Base-by-base conservation (phyloP, 2,329 filamentous ascomycete species). In the Alternaria arborescens region DNA sequence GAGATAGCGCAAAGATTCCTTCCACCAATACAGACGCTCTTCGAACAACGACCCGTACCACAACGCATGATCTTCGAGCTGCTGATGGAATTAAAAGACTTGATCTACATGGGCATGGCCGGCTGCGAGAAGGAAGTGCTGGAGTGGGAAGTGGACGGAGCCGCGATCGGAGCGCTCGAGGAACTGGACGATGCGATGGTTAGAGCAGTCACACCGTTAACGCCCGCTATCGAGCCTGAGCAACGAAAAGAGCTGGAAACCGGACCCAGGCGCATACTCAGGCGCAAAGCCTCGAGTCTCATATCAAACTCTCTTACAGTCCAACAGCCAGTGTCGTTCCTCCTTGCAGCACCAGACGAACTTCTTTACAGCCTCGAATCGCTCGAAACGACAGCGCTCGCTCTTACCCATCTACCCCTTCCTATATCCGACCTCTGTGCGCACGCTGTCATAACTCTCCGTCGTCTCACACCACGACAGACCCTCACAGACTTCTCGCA, bases 1-100 rank as follows among this genome's bases (percentile, higher is more conserved):
- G 75, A 77, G 42, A 66, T 77, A 10, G 71, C 72, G 14, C 71
- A 71, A 32, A 74, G 70, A 26, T 77, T 77, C 38, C 67, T 77
- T 5, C 70, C 74, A 2, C 60, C 71, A 3, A 77, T 77, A 51
- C 65, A 71, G 41, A 65, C 66, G 11, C 75, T 77, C 20, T 76
- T 77, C 58, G 61, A 73, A 36, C 73, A 75, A 41, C 62, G 60
- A 6, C 75, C 73, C 0, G 59, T 72, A 20, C 75, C 75, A 5
- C 72, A 75, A 22, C 66, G 74, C 16, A 77, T 77, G 71, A 75
- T 75, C 28, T 76, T 77, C 41, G 75, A 77, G 44, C 50, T 77
- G 4, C 60, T 77, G 11, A 72, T 77, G 70, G 75, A 77, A 40
- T 52, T 76, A 11, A 77, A 77, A 47, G 75, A 77, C 20, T 52